Evolutionary conservation across 2,329 filamentous ascomycete species (phyloP).

Genomic region (Eutypella sp.): DNA sequence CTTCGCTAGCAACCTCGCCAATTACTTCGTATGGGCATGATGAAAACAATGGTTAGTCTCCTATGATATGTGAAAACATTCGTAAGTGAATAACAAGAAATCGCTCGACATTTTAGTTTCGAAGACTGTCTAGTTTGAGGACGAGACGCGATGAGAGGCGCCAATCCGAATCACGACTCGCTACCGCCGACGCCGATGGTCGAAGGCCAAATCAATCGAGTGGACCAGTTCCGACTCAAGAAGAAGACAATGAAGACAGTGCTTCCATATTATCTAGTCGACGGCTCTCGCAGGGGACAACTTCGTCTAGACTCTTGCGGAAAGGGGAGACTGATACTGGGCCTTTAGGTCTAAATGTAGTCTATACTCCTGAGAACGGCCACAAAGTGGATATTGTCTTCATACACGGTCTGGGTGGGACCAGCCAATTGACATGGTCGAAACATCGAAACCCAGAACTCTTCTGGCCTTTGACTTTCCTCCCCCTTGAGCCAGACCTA

Average conservation of each 20-base stretch:
- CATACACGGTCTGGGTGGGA: conserved; percentile 30
- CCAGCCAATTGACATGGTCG: conserved; percentile 26
- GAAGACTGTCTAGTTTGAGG: conserved; percentile 1
- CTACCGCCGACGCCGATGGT: not conserved
- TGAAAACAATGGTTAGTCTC: too few relatives aligned
- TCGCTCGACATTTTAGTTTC: not conserved
- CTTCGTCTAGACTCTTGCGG: not conserved
- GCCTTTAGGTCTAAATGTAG: conserved; percentile 12
- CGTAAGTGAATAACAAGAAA: not conserved
- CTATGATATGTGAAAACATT: too few relatives aligned
- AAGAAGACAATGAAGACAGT: not conserved
- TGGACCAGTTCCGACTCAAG: not conserved
- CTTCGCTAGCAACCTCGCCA: too few relatives aligned
- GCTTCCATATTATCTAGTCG: not conserved
- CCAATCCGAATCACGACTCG: not conserved
- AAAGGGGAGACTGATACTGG: not conserved
- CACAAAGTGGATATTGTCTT: conserved; percentile 25
- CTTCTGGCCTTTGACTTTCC: conserved; percentile 28
- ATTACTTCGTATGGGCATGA: too few relatives aligned
- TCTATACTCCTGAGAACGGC: conserved; percentile 12
- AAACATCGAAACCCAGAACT: conserved; percentile 17
- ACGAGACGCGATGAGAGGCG: not conserved
- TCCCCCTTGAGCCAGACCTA: conserved; percentile 24
- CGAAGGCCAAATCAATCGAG: not conserved
- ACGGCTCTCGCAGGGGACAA: not conserved